phyloP scores from a whole-genome alignment of 2,329 filamentous ascomycete species.

The Aureobasidium vineae region DNA sequence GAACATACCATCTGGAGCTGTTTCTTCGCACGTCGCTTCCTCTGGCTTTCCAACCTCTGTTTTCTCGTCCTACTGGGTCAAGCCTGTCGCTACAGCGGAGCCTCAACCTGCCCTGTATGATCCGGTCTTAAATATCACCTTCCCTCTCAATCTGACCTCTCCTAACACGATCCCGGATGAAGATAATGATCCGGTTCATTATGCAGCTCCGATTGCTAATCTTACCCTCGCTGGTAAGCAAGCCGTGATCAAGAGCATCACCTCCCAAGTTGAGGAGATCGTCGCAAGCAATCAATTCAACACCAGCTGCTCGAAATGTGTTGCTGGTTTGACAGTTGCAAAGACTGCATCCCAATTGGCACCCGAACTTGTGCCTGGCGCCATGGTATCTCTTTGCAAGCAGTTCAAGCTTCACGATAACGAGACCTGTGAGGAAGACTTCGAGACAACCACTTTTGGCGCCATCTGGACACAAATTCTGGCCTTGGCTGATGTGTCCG shows the following conservation, averaged over 20 bases:
- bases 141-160: constrained; percentile 54
- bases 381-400: constrained; percentile 54
- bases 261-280: constrained; percentile 49
- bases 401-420: constrained; percentile 49
- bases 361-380: constrained; percentile 50
- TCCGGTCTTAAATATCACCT: constrained; percentile 53
- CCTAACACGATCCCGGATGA: constrained; percentile 52
- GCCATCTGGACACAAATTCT: constrained; percentile 59
- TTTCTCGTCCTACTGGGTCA: constrained; percentile 52
- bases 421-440: constrained; percentile 50
- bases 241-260: constrained; percentile 45
- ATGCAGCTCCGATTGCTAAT: constrained; percentile 49
- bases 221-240: constrained; percentile 44
- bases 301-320: constrained; percentile 55
- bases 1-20: constrained; percentile 24
- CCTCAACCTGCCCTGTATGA: constrained; percentile 57
- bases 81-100: constrained; percentile 48
- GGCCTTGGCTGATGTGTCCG: constrained; percentile 53
- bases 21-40: constrained; percentile 44
- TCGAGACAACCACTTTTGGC: constrained; percentile 51
- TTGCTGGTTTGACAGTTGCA: constrained; percentile 52
- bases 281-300: constrained; percentile 40
- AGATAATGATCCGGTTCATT: constrained; percentile 53
- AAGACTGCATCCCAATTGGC: constrained; percentile 53
- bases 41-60: constrained; percentile 52